Evolutionary conservation across 2,329 filamentous ascomycete species (phyloP).

Genomic region (Colletotrichum neosansevieriae): DNA sequence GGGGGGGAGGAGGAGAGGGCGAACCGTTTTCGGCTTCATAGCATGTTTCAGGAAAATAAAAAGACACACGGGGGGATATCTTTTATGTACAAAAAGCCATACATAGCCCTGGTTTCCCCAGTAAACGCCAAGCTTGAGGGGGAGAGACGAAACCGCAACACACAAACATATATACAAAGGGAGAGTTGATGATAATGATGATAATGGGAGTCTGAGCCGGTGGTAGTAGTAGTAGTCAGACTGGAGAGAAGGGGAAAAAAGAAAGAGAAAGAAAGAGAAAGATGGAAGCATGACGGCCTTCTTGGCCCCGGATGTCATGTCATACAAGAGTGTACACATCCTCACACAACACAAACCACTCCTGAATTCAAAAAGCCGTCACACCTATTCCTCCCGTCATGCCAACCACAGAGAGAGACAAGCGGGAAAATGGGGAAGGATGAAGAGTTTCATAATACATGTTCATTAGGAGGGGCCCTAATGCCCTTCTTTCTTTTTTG

Average conservation of each 20-base stretch:
- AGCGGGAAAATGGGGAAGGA: background rate
- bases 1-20: background rate
- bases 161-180: background rate
- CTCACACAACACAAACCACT: background rate
- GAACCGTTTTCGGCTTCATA: background rate
- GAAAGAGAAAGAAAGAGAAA: no score
- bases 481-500: conserved; percentile 4
- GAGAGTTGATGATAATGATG: background rate
- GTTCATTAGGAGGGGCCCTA: conserved; percentile 28
- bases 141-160: background rate
- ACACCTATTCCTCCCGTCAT: background rate
- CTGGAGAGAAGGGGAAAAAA: no score
- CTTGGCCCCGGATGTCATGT: background rate
- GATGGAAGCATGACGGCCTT: no score
- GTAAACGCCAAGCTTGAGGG: conserved; percentile 18
- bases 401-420: conserved; percentile 6
- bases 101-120: conserved; percentile 12
- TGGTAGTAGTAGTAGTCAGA: background rate
- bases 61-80: conserved; percentile 17
- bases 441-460: conserved; percentile 31
- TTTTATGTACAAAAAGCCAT: conserved; percentile 18
- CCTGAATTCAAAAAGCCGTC: conserved; percentile 5
- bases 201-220: background rate
- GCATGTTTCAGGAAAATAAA: background rate
- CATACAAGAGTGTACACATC: conserved; percentile 9